Evolutionary conservation across 345 rosid genomes (phyloP), one percentile per base, ranked within the genome.

Genomic region (Gossypium raimondii): DNA sequence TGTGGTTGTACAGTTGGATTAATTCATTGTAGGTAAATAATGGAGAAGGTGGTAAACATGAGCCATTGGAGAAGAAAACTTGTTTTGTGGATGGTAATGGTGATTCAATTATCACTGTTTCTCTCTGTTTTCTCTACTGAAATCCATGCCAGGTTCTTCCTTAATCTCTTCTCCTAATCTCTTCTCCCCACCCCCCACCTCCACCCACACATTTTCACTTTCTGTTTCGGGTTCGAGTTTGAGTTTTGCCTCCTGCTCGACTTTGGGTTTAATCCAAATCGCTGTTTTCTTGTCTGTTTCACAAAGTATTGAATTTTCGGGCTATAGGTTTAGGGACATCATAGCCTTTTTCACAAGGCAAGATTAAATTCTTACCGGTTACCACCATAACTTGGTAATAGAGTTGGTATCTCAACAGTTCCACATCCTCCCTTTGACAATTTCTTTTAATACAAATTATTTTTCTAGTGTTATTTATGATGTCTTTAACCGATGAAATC

Each of bases 61-160:
- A 29, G 51, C 2, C 72, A 70, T 16, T n/a, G 14, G 76, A 51
- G n/a, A 4, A 34, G 55, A 14, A 78, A 10, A 3, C 47, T 62
- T 14, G 2, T 25, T 52, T 56, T 64, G 38, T 72, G 70, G 45
- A n/a, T 45, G 14, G 44, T 16, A 7, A 52, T 71, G 20, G 48
- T 52, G 12, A 38, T 50, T 52, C 14, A 45, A 44, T 63, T 75
- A 7, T 66, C 61, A 24, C 67, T 77, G 75, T 51, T 65, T 45
- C 27, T 51, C 59, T 47, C 74, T 13, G 70, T 67, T 59, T 47
- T 53, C 57, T 24, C 63, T 11, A 3, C 29, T 59, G 63, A 27
- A 59, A 4, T 11, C 3, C 2, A 34, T 4, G 3, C 77, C 67
- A 82, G 89, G 86, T 84, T 79, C 85, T 73, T 74, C 51, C 78